Evolutionary conservation across 495 filamentous ascomycete species (phyloP).

Genomic region (Aspergillus diversus): DNA sequence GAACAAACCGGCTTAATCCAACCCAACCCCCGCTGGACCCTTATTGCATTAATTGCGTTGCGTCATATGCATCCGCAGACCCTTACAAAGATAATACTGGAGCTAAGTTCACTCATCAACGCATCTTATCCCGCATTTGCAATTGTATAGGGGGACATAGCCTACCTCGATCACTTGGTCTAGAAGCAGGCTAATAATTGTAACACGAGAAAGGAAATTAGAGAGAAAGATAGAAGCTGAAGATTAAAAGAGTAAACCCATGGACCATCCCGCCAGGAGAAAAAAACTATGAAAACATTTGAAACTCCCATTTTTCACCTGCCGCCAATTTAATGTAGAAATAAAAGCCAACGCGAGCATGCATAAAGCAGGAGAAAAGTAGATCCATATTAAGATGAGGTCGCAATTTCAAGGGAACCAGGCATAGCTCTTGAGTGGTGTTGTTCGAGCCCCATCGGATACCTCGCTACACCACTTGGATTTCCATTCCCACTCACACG

Average conservation of each 20-base stretch:
- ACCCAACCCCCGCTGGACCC: too few relatives aligned
- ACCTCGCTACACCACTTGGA: slow-evolving; percentile 67
- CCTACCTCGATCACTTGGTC: too few relatives aligned
- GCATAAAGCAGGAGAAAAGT: neutral
- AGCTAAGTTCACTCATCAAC: too few relatives aligned
- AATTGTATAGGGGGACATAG: too few relatives aligned
- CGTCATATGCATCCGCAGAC: too few relatives aligned
- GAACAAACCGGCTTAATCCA: too few relatives aligned
- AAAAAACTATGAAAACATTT: slow-evolving; percentile 1
- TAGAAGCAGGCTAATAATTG: neutral
- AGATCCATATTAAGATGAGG: neutral
- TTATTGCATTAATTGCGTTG: too few relatives aligned
- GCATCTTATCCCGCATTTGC: too few relatives aligned
- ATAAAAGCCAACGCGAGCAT: neutral
- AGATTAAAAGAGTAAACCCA: neutral
- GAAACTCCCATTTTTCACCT: slow-evolving; percentile 21
- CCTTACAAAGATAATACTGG: too few relatives aligned
- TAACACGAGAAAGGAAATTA: neutral
- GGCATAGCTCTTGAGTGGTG: slow-evolving; percentile 55
- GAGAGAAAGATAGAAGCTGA: neutral
- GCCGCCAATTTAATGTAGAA: slow-evolving; percentile 7
- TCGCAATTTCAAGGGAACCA: slow-evolving; percentile 41
- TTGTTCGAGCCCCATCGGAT: slow-evolving; percentile 48
- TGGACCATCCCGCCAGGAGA: neutral
- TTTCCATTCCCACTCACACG: slow-evolving; percentile 72